Conservation (phyloP, 2,329 filamentous ascomycete species). For the Sporothrix humicola region DNA sequence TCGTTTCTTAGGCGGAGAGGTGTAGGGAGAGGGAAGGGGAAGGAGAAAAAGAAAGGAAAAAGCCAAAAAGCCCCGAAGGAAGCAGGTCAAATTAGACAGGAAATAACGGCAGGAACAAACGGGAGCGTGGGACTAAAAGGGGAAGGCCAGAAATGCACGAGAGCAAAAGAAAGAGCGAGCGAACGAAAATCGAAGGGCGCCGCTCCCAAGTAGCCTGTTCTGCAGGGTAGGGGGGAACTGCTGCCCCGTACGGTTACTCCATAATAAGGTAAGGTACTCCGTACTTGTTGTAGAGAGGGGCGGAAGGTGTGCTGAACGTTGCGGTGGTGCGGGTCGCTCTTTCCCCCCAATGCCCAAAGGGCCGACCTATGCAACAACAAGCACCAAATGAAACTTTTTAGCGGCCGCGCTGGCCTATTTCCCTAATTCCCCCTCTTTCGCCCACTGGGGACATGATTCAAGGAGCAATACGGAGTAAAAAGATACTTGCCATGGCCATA, state of each 20-base stretch:
- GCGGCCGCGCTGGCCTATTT: slow-evolving; percentile 13
- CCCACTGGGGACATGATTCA: neutral
- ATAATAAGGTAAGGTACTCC: slow-evolving; percentile 11
- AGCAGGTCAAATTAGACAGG: slow-evolving; percentile 30
- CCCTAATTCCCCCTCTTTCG: neutral
- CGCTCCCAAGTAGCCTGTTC: slow-evolving; percentile 10
- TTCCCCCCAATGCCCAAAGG: neutral
- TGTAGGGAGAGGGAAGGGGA: neutral
- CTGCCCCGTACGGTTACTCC: neutral
- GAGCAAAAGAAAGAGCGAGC: slow-evolving; percentile 28
- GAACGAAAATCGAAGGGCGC: slow-evolving; percentile 20
- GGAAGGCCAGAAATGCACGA: slow-evolving; percentile 32
- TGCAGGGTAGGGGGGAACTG: slow-evolving; percentile 14
- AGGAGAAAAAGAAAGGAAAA: slow-evolving; percentile 25
- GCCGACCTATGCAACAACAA: slow-evolving; percentile 12
- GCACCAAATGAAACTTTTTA: slow-evolving; percentile 18
- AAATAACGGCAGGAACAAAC: slow-evolving; percentile 31
- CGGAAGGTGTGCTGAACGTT: slow-evolving; percentile 23
- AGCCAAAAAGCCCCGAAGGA: neutral
- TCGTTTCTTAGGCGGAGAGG: neutral
- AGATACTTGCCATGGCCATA: neutral
- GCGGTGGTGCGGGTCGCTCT: slow-evolving; percentile 26
- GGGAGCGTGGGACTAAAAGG: slow-evolving; percentile 33
- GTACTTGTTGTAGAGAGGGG: neutral
- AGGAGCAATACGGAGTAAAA: neutral